Base-by-base conservation (phyloP, 163 green algal species). In the Scenedesmus sp. region DNA sequence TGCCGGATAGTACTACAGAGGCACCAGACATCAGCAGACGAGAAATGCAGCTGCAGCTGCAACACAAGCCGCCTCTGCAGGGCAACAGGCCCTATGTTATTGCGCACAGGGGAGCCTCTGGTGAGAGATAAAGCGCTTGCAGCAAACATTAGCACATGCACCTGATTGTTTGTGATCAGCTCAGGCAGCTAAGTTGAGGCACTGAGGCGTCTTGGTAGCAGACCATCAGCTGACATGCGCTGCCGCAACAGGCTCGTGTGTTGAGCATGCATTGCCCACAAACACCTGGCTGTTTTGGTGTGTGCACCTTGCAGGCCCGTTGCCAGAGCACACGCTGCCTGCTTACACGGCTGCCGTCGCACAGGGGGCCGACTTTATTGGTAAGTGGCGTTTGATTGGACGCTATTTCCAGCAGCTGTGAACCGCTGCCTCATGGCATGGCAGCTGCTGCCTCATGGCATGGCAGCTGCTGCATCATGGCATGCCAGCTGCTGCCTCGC, bases 341-440 rank as follows among this genome's bases (percentile, higher is more conserved):
- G 88, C 90, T 0, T 96, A 96, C 65, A 37, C 30, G 7, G 44
- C 44, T 1, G 93, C 92, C 0, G 87, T 95, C 24, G 85, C 86
- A 30, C 20, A 56, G 35, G 94, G 94, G 24, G 94, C 94, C 15
- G 85, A 95, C 76, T 96, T 95, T 44, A 93, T 96, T 33, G 94
- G 70, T 76, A 30, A 76, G 65, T 40, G 65, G 61, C 24, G 5
- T 6, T 53, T 53, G 10, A 10, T 53, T n/a, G n/a, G n/a, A n/a
- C n/a, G n/a, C n/a, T n/a, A n/a, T n/a, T n/a, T n/a, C n/a, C 53
- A 65, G 53, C 13, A 30, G 13, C 53, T 30, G 53, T 16, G 26
- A 30, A 3, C 53, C 22, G 53, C 13, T 65, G 53, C 13, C 7
- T 30, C 22, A 22, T 72, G 6, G 20, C 59, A 7, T 72, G 9